Evolutionary conservation across 805 yeast genomes (phyloP).

Genomic region (Tetrapisispora fleetii): DNA sequence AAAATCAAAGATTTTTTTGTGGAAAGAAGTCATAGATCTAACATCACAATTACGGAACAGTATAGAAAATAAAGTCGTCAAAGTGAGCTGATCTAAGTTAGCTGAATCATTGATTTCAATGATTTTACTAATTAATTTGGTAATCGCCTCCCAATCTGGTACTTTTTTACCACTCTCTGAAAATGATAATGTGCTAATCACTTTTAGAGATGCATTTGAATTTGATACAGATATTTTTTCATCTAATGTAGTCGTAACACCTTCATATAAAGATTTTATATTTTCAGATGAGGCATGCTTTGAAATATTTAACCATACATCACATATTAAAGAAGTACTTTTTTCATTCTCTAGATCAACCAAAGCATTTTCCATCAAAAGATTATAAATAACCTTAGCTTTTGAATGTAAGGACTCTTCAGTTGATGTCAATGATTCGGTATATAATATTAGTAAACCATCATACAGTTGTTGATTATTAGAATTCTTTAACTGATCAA

Average conservation of each 20-base stretch:
- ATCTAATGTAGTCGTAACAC: slow-evolving; percentile 20
- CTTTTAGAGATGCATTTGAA: slow-evolving; percentile 29
- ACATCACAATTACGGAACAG: slow-evolving; percentile 48
- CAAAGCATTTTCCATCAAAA: slow-evolving; percentile 31
- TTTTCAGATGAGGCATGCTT: slow-evolving; percentile 43
- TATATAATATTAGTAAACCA: slow-evolving; percentile 51
- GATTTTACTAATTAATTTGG: slow-evolving; percentile 8
- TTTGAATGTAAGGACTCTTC: slow-evolving; percentile 68
- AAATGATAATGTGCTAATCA: slow-evolving; percentile 43
- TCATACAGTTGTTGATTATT: slow-evolving; percentile 40
- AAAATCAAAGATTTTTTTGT: slow-evolving; percentile 35
- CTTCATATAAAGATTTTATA: slow-evolving; percentile 36
- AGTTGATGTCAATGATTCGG: slow-evolving; percentile 69
- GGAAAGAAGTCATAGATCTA: slow-evolving; percentile 38
- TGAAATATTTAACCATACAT: slow-evolving; percentile 44
- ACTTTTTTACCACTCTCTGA: slow-evolving; percentile 66
- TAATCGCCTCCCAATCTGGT: slow-evolving; percentile 37
- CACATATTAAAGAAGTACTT: slow-evolving; percentile 41
- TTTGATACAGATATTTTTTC: slow-evolving; percentile 7
- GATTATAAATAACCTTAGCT: slow-evolving; percentile 40
- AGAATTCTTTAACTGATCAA: slow-evolving; percentile 28
- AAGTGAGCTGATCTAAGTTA: slow-evolving; percentile 15
- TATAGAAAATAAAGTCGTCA: slow-evolving; percentile 39
- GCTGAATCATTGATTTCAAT: slow-evolving; percentile 4
- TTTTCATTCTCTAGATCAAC: slow-evolving; percentile 3